These are phyloP conservation scores for Bremia lactucae DNA, from an alignment of 352 stramenopile genomes.

Conservation along the genomic window DNA sequence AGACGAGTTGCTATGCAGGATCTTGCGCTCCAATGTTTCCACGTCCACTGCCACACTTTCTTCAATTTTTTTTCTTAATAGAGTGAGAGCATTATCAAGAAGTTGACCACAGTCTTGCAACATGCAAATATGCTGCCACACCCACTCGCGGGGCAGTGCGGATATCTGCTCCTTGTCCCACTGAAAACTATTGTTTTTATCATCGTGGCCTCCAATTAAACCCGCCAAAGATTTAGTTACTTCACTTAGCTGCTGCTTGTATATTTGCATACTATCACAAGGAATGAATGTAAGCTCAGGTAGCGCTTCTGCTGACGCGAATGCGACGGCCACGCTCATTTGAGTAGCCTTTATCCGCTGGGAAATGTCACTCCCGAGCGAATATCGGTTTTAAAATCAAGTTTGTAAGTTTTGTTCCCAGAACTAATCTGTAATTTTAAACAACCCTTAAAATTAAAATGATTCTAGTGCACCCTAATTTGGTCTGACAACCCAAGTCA, in stretches of 20 bases:
- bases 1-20: slow-evolving; percentile 31
- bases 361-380: neutral
- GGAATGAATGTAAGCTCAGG: slow-evolving; percentile 44
- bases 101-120: slow-evolving; percentile 43
- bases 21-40: slow-evolving; percentile 29
- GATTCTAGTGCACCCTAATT: slow-evolving; percentile 33
- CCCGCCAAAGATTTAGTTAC: slow-evolving; percentile 45
- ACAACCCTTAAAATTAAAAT: too few relatives aligned
- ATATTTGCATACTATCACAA: slow-evolving; percentile 39
- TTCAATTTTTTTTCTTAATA: slow-evolving; percentile 57
- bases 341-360: too few relatives aligned
- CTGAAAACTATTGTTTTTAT: slow-evolving; percentile 41
- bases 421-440: too few relatives aligned
- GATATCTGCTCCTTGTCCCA: slow-evolving; percentile 30
- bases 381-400: too few relatives aligned
- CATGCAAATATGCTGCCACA: slow-evolving; percentile 56
- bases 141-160: slow-evolving; percentile 26
- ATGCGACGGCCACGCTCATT: slow-evolving; percentile 7
- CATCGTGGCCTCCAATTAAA: slow-evolving; percentile 44
- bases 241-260: slow-evolving; percentile 50
- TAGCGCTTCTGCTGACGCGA: slow-evolving; percentile 25
- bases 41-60: slow-evolving; percentile 40
- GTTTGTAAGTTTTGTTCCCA: too few relatives aligned
- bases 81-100: slow-evolving; percentile 24
- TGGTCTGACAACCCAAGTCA: slow-evolving; percentile 69